Base-by-base conservation (phyloP, 192 early-diverging fungal genomes). In the Coemansia sp. region DNA sequence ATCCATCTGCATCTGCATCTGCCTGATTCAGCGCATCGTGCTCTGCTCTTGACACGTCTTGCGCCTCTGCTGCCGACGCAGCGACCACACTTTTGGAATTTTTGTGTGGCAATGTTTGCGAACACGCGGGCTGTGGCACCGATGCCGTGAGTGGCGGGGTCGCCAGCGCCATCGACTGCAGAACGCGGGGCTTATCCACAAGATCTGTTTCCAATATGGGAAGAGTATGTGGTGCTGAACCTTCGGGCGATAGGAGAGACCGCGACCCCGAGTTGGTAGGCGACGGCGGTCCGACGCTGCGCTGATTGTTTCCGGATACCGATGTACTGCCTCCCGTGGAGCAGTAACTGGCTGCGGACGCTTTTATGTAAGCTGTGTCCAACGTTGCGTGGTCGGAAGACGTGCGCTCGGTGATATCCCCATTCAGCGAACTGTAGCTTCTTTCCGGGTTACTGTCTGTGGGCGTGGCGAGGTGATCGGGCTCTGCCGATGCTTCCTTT, bases 361-460 rank as follows among this genome's bases (percentile, higher is more conserved):
- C 11, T 12, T 23, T 50, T 52, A 40, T 18, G 50, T 62, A 62
- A 52, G 60, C 49, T 26, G 28, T 62, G 59, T 46, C 20, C 59
- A 31, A 46, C 9, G 42, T 26, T 23, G 26, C 40, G 56, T 34
- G 56, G 56, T 40, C 17, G 28, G 17, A 17, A 21, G 3, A 31
- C 64, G 12, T 23, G 20, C 17, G 34, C 36, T 34, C 31, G 31
- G 31, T 8, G 7, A 34, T 8, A 8, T 8, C 31, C 18, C 48
- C 59, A 40, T 66, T 64, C 24, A 63, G 44, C 17, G 70, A 66
- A 21, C 42, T 21, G 52, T 28, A 54, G 60, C 53, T 67, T 14
- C 59, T 34, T 21, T 59, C 60, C 24, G 60, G 46, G 48, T 58
- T 73, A 61, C 64, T 73, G 64, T 73, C 70, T 28, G 70, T 58